These are phyloP conservation scores for Pyricularia sp. DNA, from an alignment of 2,329 filamentous ascomycete genomes.

Conservation along the genomic window DNA sequence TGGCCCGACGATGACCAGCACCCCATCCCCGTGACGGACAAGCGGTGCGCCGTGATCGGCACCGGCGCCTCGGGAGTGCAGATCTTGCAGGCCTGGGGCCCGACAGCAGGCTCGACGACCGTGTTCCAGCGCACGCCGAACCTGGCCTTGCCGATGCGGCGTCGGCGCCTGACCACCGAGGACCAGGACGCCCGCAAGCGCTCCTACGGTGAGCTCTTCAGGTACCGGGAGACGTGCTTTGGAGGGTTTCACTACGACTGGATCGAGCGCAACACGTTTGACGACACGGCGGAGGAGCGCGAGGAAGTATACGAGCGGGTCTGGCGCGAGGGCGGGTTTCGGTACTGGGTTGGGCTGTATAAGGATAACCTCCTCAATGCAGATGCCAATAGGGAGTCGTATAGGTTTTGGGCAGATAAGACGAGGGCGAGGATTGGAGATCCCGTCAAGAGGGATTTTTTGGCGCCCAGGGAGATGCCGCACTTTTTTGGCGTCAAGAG, in stretches of 20 bases:
- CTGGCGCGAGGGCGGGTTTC: constrained; percentile 40
- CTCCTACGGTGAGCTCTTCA: constrained; percentile 38
- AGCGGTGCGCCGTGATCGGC: constrained; percentile 49
- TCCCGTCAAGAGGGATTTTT: background rate
- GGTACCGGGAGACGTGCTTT: constrained; percentile 36
- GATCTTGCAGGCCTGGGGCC: constrained; percentile 46
- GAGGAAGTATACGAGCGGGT: constrained; percentile 33
- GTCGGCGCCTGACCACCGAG: constrained; percentile 29
- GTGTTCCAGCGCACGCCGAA: constrained; percentile 59
- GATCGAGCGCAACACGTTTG: constrained; percentile 39
- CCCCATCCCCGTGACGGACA: constrained; percentile 19
- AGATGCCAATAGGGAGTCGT: background rate
- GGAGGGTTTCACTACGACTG: constrained; percentile 47
- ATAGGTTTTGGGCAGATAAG: background rate
- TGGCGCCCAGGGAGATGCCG: background rate
- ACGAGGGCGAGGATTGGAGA: background rate
- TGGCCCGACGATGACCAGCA: constrained; percentile 43
- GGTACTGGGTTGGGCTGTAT: constrained; percentile 40
- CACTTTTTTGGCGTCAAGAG: background rate
- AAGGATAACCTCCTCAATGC: constrained; percentile 29
- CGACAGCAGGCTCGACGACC: constrained; percentile 34
- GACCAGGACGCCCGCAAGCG: constrained; percentile 35
- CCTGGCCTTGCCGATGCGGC: constrained; percentile 48
- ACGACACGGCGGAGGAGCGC: constrained; percentile 36
- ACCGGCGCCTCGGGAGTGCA: constrained; percentile 54